Evolutionary conservation across 176 grass and related monocot species (phyloP).

Genomic region (Oryza meyeriana): DNA sequence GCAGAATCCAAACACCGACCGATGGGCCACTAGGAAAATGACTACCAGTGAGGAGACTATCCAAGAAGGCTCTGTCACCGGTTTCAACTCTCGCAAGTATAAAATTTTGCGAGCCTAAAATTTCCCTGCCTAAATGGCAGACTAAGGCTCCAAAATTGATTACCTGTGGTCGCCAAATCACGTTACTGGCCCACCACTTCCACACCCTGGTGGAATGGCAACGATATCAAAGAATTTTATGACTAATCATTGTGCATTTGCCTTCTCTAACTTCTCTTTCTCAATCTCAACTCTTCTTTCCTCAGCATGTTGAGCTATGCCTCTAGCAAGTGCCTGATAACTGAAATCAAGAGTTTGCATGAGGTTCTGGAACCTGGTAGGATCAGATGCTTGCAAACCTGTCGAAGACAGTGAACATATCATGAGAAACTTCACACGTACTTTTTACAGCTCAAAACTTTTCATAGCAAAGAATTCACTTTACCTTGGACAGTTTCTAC

Average conservation of each 20-base stretch:
- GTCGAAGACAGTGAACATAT: not conserved
- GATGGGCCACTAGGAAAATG: conserved; percentile 7
- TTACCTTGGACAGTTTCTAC: conserved; percentile 81
- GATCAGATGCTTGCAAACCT: conserved; percentile 71
- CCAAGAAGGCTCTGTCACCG: conserved; percentile 5
- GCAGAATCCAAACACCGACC: not conserved
- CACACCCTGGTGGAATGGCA: conserved; percentile 3
- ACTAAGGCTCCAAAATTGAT: conserved; percentile 34
- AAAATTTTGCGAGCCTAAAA: conserved; percentile 27
- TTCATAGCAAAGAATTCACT: not conserved
- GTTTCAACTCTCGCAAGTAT: conserved; percentile 11
- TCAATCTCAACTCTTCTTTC: conserved; percentile 70
- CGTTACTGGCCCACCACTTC: conserved; percentile 14
- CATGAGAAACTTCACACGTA: not conserved
- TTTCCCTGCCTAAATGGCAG: conserved; percentile 12
- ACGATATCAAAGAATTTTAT: conserved; percentile 10
- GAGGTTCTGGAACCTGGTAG: conserved; percentile 62
- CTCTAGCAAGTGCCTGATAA: conserved; percentile 74
- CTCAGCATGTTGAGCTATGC: conserved; percentile 75
- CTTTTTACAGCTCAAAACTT: not conserved
- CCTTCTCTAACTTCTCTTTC: conserved; percentile 76
- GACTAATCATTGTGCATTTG: conserved; percentile 28
- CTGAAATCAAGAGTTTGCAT: conserved; percentile 81
- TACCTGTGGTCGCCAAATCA: conserved; percentile 5
- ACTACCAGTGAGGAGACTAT: conserved; percentile 14